Base-by-base conservation (phyloP, 495 filamentous ascomycete genomes). In the Aspergillus carlsbadensis region DNA sequence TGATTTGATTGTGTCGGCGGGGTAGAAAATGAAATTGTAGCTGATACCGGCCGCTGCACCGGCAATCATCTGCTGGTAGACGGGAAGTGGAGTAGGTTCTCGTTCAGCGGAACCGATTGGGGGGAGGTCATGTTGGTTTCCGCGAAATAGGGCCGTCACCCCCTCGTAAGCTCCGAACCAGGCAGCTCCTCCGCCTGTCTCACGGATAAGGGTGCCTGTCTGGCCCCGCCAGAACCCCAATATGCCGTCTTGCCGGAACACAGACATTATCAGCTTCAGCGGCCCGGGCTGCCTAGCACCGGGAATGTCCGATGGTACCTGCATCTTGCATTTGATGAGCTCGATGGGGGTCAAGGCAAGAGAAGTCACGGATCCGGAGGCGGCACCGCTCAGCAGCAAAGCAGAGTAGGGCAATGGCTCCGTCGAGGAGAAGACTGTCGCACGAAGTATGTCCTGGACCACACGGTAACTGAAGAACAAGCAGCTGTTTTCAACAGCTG, bases 321-420 rank as follows among this genome's bases (percentile, higher is more conserved):
- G 95, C 80, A 99, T 95, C 73, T 93, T 93, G 81, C 95, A 99
- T 73, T 99, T 99, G 65, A 99, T 87, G 43, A 99, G 82, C 69
- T 99, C 95, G 52, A 99, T 91, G 0, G 95, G 95, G 0, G 95
- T 99, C 44, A 99, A 83, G 31, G 95, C 79, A 33, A 98, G 74
- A 2, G 89, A 92, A 1, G 95, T 96, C 63, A 96, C 85, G 18
- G 89, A 91, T n/a, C 95, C 95, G 13, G 90, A 85, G 22, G 87
- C 85, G 17, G 87, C 91, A 39, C 95, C 95, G 36, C 87, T 89
- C 33, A 85, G 72, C 63, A 91, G 74, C 1, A 97, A 73, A 1
- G 85, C 89, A 3, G 78, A 67, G n/a, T 96, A 78, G 0, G 90
- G 86, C 1, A 97, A 78, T 2, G 78, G 68, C 3, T 83, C 77